Evolutionary conservation across 306 rosid genomes (phyloP), one percentile per base, ranked within the genome.

Genomic region (Citrullus colocynthis): DNA sequence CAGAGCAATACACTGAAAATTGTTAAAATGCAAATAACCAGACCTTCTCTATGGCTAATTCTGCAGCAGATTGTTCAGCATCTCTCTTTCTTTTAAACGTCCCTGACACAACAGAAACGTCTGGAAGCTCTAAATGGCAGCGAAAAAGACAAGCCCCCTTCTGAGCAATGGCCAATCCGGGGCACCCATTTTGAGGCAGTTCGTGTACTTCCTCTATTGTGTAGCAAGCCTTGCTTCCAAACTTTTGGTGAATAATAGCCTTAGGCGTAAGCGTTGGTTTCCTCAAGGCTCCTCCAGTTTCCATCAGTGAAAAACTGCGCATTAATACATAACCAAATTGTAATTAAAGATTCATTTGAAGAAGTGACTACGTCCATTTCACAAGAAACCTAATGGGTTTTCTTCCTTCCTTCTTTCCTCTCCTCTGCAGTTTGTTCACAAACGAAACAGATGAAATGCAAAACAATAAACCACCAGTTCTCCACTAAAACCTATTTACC

Each of bases 61-160:
- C 87, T 18, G 98, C 92, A 7, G 98, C 98, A 77, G 93, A 86
- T 82, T 92, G 97, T 85, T 95, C 98, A 34, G 98, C 97, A 34
- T 92, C 97, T 87, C 91, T 92, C 90, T 95, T 95, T 88, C 85
- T 95, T 80, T 76, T 90, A 81, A 87, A 95, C 63, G 79, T 87
- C 62, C 85, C 92, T 18, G 98, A 92, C n/a, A 81, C 80, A 54
- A 95, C 87, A 36, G 87, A 76, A 78, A 89, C 74, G 64, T 90
- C 93, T 14, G 97, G 97, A 81, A 95, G 97, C 84, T 92, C 88
- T 90, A 95, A 87, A 69, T 69, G 82, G 86, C 98, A 95, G 51
- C 90, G 91, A 76, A 81, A 95, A 77, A 86, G 85, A 83, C 88
- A 85, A 39, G 97, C 90, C 17, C 91, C 86, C 52, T 76, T 87